A percentile compares a stretch with the other conserved stretches of the same genome.
phyloP scores from a whole-genome alignment of 345 rosid species.

The Crucihimalaya himalaica region DNA sequence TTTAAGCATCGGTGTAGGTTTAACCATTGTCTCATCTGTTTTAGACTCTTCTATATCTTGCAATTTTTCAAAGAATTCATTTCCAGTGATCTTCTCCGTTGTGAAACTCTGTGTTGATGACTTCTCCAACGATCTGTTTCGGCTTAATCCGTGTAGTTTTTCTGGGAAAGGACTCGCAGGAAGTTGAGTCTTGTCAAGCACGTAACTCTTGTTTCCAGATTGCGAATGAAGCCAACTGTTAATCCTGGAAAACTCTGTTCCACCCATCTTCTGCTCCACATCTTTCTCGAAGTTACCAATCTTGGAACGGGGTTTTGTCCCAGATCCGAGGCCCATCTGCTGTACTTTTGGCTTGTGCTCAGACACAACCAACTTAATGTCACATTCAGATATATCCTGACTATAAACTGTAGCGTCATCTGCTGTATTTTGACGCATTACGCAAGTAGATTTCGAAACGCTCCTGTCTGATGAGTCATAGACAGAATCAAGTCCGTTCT shows the following conservation, averaged over 20 bases:
- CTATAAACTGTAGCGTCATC: constrained; percentile 61
- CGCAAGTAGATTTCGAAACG: constrained; percentile 57
- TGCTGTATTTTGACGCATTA: constrained; percentile 40
- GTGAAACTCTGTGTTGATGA: constrained; percentile 14
- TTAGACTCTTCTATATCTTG: constrained; percentile 28
- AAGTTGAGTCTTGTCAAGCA: constrained; percentile 38
- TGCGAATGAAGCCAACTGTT: constrained; percentile 53
- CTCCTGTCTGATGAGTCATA: constrained; percentile 50
- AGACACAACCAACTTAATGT: constrained; percentile 44
- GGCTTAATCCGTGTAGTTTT: constrained; percentile 31
- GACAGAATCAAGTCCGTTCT: constrained; percentile 36
- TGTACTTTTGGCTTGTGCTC: constrained; percentile 36
- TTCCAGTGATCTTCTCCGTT: constrained; percentile 22
- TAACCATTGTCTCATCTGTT: constrained; percentile 36
- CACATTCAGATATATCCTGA: constrained; percentile 60
- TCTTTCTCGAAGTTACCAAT: constrained; percentile 26
- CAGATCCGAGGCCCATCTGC: constrained; percentile 1
- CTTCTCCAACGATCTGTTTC: not conserved
- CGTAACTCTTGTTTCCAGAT: constrained; percentile 31
- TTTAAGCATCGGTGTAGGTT: constrained; percentile 40
- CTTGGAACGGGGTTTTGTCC: constrained; percentile 22
- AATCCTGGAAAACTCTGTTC: constrained; percentile 44
- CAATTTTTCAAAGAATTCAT: constrained; percentile 18
- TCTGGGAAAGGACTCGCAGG: constrained; percentile 41
- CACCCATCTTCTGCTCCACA: constrained; percentile 18